These are phyloP conservation scores for Aspergillus sclerotioniger DNA, from an alignment of 495 filamentous ascomycete genomes.

Conservation along the genomic window DNA sequence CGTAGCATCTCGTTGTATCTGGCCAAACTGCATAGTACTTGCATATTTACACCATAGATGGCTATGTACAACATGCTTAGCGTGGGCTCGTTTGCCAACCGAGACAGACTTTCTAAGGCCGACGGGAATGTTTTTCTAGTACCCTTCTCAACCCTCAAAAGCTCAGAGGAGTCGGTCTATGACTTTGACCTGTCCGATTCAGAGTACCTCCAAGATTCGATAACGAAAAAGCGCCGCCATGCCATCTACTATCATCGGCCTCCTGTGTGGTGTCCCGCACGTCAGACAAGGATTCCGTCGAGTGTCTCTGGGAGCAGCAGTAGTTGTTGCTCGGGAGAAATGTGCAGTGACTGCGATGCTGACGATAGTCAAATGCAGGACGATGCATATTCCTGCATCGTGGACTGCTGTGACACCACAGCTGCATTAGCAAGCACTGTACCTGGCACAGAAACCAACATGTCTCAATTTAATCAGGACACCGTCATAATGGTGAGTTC, in stretches of 20 bases:
- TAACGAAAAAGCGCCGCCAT: constrained; percentile 26
- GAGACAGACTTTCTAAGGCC: neutral
- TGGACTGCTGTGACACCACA: constrained; percentile 1
- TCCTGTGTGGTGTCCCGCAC: constrained; percentile 25
- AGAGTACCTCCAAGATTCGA: constrained; percentile 18
- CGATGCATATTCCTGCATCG: neutral
- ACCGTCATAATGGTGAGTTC: constrained; percentile 17
- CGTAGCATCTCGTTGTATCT: neutral
- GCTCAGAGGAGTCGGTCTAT: neutral
- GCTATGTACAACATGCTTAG: constrained; percentile 1
- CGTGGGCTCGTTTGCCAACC: neutral
- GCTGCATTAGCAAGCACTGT: constrained; percentile 5
- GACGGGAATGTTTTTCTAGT: neutral
- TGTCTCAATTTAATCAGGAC: constrained; percentile 10
- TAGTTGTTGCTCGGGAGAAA: neutral
- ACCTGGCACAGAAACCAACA: neutral
- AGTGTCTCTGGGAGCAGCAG: constrained; percentile 9
- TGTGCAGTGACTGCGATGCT: neutral
- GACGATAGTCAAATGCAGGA: neutral
- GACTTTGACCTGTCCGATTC: constrained; percentile 8
- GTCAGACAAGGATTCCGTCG: constrained; percentile 10
- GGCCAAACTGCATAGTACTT: neutral
- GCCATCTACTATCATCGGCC: constrained; percentile 32
- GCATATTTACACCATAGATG: neutral
- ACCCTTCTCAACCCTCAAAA: neutral